phyloP scores from a whole-genome alignment of 2,329 filamentous ascomycete species.

The Sclerotiophoma versabilis region DNA sequence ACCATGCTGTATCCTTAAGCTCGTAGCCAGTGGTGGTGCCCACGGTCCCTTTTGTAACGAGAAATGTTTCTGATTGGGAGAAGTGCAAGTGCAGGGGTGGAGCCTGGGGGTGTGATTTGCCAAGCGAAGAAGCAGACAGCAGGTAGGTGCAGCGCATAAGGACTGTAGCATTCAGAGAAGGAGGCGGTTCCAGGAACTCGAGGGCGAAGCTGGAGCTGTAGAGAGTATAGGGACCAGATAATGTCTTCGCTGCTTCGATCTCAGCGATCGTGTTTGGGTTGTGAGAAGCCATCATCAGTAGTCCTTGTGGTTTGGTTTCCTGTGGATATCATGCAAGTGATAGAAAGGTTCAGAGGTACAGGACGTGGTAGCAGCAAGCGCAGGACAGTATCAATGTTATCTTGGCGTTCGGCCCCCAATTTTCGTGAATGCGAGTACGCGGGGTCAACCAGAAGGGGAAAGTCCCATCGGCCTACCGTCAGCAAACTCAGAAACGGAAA shows the following conservation, averaged over 20 bases:
- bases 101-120: slow-evolving; percentile 22
- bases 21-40: slow-evolving; percentile 8
- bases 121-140: slow-evolving; percentile 3
- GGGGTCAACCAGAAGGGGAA: background rate
- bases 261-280: background rate
- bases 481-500: background rate
- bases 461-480: background rate
- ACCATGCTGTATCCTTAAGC: background rate
- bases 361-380: background rate
- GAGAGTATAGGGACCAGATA: slow-evolving; percentile 19
- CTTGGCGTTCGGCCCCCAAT: background rate
- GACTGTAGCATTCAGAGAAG: slow-evolving; percentile 20
- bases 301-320: background rate
- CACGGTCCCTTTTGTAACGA: slow-evolving; percentile 17
- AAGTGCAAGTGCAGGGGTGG: slow-evolving; percentile 29
- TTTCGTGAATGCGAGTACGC: background rate
- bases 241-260: slow-evolving; percentile 11
- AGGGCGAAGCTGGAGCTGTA: slow-evolving; percentile 19
- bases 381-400: background rate
- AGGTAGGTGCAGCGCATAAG: slow-evolving; percentile 24
- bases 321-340: background rate
- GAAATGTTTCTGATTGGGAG: slow-evolving; percentile 23
- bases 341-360: too few relatives aligned
- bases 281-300: background rate
- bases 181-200: slow-evolving; percentile 22